Percentiles rank a stretch among this genome's conserved stretches.
Evolutionary conservation across 495 filamentous ascomycete genomes (phyloP).

Genomic region (Pseudomonodictys pantanalensis): DNA sequence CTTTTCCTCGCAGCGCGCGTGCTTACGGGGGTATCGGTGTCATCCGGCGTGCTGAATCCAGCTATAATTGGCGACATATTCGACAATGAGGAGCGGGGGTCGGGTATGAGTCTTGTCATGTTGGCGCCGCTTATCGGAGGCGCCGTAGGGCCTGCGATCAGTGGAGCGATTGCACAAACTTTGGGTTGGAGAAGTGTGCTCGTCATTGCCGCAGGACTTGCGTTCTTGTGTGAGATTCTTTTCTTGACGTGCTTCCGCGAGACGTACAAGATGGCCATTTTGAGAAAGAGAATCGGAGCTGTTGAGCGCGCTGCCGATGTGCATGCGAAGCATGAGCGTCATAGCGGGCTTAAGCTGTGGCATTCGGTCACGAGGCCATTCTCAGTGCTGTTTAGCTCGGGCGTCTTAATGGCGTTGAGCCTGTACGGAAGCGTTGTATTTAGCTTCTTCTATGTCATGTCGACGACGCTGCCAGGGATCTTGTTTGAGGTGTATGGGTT

Average conservation of each 20-base stretch:
- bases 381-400: slow-evolving; percentile 47
- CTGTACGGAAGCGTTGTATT: slow-evolving; percentile 52
- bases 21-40: slow-evolving; percentile 53
- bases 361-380: slow-evolving; percentile 49
- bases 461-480: slow-evolving; percentile 53
- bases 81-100: slow-evolving; percentile 48
- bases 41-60: slow-evolving; percentile 55
- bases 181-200: slow-evolving; percentile 22
- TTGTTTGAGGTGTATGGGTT: slow-evolving; percentile 49
- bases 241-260: slow-evolving; percentile 33
- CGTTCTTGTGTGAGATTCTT: slow-evolving; percentile 16
- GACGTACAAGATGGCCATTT: slow-evolving; percentile 32
- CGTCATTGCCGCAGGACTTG: slow-evolving; percentile 24
- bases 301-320: not conserved
- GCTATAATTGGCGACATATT: slow-evolving; percentile 61
- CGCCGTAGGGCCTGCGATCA: slow-evolving; percentile 24
- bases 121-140: slow-evolving; percentile 58
- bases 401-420: slow-evolving; percentile 50
- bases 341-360: slow-evolving; percentile 28
- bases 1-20: slow-evolving; percentile 50
- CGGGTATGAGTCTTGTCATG: slow-evolving; percentile 53
- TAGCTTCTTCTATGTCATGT: slow-evolving; percentile 54
- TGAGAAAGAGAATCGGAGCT: slow-evolving; percentile 1
- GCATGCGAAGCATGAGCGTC: not conserved
- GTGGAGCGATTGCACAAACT: slow-evolving; percentile 22